Conservation (phyloP, 225 moss, liverwort and hornwort genomes). For the Thuidium tamariscinum region DNA sequence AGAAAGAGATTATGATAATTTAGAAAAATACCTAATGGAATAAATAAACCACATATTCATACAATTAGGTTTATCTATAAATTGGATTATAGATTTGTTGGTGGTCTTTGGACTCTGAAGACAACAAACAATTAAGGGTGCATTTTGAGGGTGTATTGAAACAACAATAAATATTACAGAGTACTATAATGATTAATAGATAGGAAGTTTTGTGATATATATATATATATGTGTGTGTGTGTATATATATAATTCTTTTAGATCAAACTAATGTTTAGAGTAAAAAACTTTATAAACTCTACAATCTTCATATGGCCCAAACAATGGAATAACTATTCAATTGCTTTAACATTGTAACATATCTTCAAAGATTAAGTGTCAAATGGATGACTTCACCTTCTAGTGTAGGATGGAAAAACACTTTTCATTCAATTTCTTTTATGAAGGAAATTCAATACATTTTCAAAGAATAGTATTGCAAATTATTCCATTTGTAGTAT, state of each 20-base stretch:
- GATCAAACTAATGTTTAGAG: neutral
- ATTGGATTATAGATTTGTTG: neutral
- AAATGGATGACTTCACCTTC: too few relatives aligned
- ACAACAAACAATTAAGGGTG: neutral
- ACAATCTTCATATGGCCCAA: neutral
- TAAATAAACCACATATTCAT: neutral
- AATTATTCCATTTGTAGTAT: too few relatives aligned
- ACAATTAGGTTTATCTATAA: neutral
- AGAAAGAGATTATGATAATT: neutral
- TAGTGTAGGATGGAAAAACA: too few relatives aligned
- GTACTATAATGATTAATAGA: neutral
- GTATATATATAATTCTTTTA: too few relatives aligned
- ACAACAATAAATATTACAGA: neutral
- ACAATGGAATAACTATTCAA: neutral
- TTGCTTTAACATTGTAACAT: neutral
- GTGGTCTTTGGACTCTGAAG: neutral
- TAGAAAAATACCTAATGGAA: neutral
- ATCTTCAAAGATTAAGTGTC: too few relatives aligned
- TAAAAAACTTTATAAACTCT: neutral
- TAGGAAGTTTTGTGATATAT: neutral
- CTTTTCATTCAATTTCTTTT: too few relatives aligned
- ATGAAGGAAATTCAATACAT: too few relatives aligned
- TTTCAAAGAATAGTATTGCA: too few relatives aligned
- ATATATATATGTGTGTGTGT: too few relatives aligned
- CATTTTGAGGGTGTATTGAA: too few relatives aligned